These are phyloP conservation scores for Anaeromyces robustus DNA, from an alignment of 192 early-diverging fungal genomes.

Conservation along the genomic window DNA sequence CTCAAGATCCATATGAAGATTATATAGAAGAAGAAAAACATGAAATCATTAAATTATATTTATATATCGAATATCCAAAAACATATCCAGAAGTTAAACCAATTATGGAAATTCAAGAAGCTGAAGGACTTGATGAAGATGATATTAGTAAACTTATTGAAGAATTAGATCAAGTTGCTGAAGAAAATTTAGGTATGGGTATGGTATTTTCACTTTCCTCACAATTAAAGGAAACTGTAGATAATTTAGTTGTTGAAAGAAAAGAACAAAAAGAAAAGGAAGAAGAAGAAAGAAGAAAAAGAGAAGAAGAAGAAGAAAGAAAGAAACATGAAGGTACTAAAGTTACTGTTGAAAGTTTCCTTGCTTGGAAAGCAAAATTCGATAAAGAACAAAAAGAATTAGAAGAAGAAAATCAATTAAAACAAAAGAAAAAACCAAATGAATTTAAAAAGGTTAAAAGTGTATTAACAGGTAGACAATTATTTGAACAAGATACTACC, in stretches of 20 bases:
- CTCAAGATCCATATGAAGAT: constrained; percentile 2
- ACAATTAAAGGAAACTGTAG: constrained; percentile 54
- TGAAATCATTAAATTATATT: background rate
- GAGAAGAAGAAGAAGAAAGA: constrained; percentile 53
- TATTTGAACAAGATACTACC: constrained; percentile 80
- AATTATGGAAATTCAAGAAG: constrained; percentile 11
- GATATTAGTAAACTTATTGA: constrained; percentile 1
- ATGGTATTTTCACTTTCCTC: constrained; percentile 79
- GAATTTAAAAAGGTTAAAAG: constrained; percentile 15
- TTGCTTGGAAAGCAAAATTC: constrained; percentile 65
- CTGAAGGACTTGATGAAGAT: constrained; percentile 8
- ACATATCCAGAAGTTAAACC: constrained; percentile 1
- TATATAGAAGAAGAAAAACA: background rate
- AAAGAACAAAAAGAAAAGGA: constrained; percentile 23
- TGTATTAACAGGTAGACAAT: constrained; percentile 48
- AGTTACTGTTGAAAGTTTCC: constrained; percentile 62
- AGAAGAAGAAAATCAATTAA: constrained; percentile 6
- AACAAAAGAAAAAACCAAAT: constrained; percentile 23
- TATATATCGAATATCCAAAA: constrained; percentile 1
- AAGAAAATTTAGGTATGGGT: constrained; percentile 74
- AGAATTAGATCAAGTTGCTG: constrained; percentile 5
- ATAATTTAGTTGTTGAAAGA: constrained; percentile 35
- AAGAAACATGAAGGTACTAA: constrained; percentile 63
- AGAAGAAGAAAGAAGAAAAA: constrained; percentile 29
- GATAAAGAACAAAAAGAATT: constrained; percentile 41